phyloP scores from a whole-genome alignment of 441 rosid species.

The Mallotus repandus region DNA sequence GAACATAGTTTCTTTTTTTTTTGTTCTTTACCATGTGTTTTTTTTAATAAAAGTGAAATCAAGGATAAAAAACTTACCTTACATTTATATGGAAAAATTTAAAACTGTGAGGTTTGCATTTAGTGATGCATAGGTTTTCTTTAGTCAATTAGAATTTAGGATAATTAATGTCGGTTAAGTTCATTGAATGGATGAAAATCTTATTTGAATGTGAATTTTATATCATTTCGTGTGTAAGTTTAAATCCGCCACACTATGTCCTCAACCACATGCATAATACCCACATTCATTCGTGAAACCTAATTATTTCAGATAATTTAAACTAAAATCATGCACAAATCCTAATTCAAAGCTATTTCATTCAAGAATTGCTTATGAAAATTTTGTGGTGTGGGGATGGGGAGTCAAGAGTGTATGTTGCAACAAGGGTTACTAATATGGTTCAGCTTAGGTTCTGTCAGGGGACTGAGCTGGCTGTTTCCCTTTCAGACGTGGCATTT shows the following conservation, averaged over 20 bases:
- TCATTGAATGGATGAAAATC: neutral
- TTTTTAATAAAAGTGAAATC: neutral
- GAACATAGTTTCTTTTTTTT: neutral
- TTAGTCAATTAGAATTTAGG: neutral
- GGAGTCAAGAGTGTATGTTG: neutral
- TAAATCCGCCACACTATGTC: neutral
- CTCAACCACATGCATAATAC: neutral
- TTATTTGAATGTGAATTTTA: neutral
- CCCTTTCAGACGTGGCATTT: conserved; percentile 9
- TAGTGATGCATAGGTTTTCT: neutral
- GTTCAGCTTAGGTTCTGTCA: conserved; percentile 1
- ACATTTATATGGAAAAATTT: neutral
- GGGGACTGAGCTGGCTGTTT: conserved; percentile 3
- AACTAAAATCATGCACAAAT: neutral
- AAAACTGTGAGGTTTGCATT: conserved; percentile 3
- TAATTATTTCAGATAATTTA: neutral
- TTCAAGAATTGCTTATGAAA: neutral
- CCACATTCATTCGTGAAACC: neutral
- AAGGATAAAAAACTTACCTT: neutral
- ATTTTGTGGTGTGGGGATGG: neutral
- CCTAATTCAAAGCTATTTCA: neutral
- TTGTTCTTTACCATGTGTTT: no score
- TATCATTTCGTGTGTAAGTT: neutral
- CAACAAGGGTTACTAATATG: conserved; percentile 2
- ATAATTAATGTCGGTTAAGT: neutral